Evolutionary conservation across 2,329 filamentous ascomycete species (phyloP), one percentile per base, ranked within the genome.

Genomic region (Rutstroemia sydowiana): DNA sequence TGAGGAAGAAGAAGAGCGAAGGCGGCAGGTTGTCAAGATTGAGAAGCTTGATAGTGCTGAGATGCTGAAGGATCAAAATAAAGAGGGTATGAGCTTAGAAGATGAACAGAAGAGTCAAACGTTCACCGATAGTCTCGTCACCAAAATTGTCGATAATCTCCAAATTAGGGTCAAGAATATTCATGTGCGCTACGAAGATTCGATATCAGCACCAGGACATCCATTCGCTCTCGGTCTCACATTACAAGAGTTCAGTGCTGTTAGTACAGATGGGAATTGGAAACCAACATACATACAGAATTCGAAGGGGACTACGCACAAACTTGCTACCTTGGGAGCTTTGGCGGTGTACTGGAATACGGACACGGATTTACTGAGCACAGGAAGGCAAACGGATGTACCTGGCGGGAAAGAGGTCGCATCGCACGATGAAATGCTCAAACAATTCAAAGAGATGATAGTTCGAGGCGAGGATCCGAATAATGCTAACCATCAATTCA

Each of bases 131-230:
- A 97, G 91, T 67, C 71, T 99, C 60, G 84, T 92, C 44, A 95
- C 92, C 34, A 95, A 95, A 62, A 95, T 99, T 65, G 89, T 97
- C 65, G 93, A 98, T 75, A 99, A 99, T 65, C 76, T 99, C 37
- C 93, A 99, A 69, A 88, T 98, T 62, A 93, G 87, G 21, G 84
- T 99, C 69, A 97, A 95, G 75, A 98, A 97, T 67, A 95, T 99
- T 55, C 93, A 99, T 68, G 81, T 98, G 58, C 88, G 93, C 62
- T 99, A 98, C 70, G 93, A 99, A 70, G 93, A 99, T 70, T 91
- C 92, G 13, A 89, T 98, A 63, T 95, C 93, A 18, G 88, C 91
- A 9, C 91, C 92, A 0, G 91, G 90, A 1, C 93, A 98, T 67
- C 92, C 95, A 0, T 98, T 98, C 63, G 89, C 93, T 5, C 79